A percentile compares a stretch with the other conserved stretches of the same genome.
These are phyloP conservation scores for Calonectria honghensis DNA, from an alignment of 2,329 filamentous ascomycete genomes.

Conservation along the genomic window DNA sequence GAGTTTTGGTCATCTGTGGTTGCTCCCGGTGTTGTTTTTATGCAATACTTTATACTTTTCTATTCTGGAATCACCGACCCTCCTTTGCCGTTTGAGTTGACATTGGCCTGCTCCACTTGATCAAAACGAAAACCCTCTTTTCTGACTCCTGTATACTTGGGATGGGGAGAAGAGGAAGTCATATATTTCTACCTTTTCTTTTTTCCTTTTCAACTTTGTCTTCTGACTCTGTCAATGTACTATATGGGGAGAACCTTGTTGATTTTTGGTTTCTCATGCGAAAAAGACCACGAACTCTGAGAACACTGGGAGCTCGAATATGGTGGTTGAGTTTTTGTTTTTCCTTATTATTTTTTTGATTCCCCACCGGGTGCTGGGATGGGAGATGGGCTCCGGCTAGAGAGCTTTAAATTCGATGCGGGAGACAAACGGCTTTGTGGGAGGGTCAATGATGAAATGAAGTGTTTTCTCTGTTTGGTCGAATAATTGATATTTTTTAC, in stretches of 20 bases:
- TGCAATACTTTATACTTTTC: slow-evolving; percentile 45
- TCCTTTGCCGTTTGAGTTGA: slow-evolving; percentile 41
- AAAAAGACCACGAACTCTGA: slow-evolving; percentile 33
- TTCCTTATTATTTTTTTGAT: slow-evolving; percentile 33
- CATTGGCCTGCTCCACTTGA: slow-evolving; percentile 39
- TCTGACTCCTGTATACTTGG: slow-evolving; percentile 37
- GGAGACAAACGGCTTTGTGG: slow-evolving; percentile 45
- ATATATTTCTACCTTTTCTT: slow-evolving; percentile 39
- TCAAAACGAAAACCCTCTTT: slow-evolving; percentile 21
- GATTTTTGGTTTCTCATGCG: slow-evolving; percentile 38
- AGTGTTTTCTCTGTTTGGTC: slow-evolving; percentile 48
- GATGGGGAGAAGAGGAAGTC: slow-evolving; percentile 33
- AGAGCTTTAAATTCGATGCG: slow-evolving; percentile 34
- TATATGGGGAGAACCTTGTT: slow-evolving; percentile 46
- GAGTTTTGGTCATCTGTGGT: slow-evolving; percentile 53
- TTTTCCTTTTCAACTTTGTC: slow-evolving; percentile 44
- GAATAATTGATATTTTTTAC: slow-evolving; percentile 40
- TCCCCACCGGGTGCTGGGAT: slow-evolving; percentile 41
- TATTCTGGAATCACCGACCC: slow-evolving; percentile 38
- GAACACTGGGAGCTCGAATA: slow-evolving; percentile 32
- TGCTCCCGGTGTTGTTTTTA: slow-evolving; percentile 45
- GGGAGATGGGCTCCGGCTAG: slow-evolving; percentile 44
- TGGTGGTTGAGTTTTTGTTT: slow-evolving; percentile 43
- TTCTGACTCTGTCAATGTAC: slow-evolving; percentile 47
- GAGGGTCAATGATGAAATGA: slow-evolving; percentile 56